These are phyloP conservation scores for Lyophyllum semitale DNA, from an alignment of 768 basidiomycete genomes.

Conservation along the genomic window DNA sequence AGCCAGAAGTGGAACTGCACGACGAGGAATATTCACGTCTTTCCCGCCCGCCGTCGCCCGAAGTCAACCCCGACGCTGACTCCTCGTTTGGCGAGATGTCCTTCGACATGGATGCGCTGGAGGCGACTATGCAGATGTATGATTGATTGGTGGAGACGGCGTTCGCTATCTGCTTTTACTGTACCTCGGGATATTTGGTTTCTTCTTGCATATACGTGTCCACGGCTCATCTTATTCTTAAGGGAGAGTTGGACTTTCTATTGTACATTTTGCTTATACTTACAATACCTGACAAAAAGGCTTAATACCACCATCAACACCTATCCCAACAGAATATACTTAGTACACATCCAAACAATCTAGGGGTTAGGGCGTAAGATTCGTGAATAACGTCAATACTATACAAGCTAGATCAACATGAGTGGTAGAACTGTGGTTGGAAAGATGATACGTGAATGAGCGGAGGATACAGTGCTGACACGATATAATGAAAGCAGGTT, in stretches of 20 bases:
- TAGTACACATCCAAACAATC: too few relatives aligned
- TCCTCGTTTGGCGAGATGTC: constrained; percentile 28
- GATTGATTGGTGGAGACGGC: constrained; percentile 16
- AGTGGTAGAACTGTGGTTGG: too few relatives aligned
- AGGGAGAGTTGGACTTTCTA: too few relatives aligned
- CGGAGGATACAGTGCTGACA: too few relatives aligned
- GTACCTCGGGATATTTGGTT: neutral
- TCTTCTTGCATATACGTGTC: neutral
- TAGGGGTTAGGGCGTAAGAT: too few relatives aligned
- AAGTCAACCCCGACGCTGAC: constrained; percentile 19
- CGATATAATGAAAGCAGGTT: neutral
- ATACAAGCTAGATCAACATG: too few relatives aligned
- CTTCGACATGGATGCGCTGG: constrained; percentile 27
- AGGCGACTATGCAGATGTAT: constrained; percentile 28
- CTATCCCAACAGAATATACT: too few relatives aligned
- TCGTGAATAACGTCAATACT: too few relatives aligned
- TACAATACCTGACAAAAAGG: neutral
- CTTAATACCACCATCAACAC: too few relatives aligned
- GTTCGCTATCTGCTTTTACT: neutral
- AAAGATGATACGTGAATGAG: too few relatives aligned
- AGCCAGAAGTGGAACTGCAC: neutral
- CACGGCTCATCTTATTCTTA: too few relatives aligned
- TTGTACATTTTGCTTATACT: neutral
- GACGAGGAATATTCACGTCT: neutral
- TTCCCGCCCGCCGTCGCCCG: neutral